Evolutionary conservation across 345 rosid species (phyloP).

Genomic region (Salix caprea): DNA sequence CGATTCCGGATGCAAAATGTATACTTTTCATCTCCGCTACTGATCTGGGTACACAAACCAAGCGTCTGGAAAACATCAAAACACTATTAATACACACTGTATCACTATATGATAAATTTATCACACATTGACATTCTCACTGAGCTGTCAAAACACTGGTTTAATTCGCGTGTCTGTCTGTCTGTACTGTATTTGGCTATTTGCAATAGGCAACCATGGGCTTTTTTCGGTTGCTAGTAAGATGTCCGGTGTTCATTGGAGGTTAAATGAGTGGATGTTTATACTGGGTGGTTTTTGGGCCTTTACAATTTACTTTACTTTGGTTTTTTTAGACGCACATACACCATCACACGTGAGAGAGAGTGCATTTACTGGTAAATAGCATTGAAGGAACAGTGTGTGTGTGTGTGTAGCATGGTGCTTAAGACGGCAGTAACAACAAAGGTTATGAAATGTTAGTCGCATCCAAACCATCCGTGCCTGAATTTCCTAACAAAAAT

Average conservation of each 20-base stretch:
- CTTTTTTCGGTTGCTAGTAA: too few relatives aligned
- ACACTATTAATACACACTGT: background rate
- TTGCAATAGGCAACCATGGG: too few relatives aligned
- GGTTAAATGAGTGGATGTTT: too few relatives aligned
- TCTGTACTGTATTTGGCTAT: too few relatives aligned
- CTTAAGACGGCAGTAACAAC: background rate
- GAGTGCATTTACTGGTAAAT: background rate
- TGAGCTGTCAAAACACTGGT: conserved; percentile 26
- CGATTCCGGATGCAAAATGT: background rate
- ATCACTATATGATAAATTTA: background rate
- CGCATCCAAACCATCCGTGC: background rate
- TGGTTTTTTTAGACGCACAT: too few relatives aligned
- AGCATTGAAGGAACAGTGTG: background rate
- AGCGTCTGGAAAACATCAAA: background rate
- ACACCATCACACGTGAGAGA: too few relatives aligned
- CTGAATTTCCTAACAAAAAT: background rate
- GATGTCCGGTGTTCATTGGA: too few relatives aligned
- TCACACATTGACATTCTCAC: conserved; percentile 26
- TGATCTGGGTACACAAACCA: background rate
- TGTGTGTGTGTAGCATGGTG: background rate
- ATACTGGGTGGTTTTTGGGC: too few relatives aligned
- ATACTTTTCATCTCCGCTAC: background rate
- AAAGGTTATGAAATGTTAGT: background rate
- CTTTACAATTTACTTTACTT: too few relatives aligned
- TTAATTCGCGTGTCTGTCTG: too few relatives aligned